Conservation (phyloP, 768 basidiomycete genomes). For the Hericium erinaceus region DNA sequence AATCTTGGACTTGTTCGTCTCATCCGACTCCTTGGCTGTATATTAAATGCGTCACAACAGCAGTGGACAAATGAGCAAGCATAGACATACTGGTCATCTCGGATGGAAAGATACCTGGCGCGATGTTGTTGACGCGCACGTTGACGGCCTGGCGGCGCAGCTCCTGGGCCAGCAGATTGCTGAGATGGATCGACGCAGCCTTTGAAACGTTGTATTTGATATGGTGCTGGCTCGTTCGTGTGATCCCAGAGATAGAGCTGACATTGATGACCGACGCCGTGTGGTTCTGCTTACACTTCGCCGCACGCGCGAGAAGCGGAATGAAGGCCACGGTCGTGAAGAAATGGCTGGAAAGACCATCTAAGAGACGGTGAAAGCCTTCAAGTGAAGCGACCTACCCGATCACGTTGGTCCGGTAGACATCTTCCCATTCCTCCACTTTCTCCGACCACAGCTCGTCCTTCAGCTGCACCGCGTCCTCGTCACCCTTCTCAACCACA, state of each 20-base stretch:
- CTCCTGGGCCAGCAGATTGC: slow-evolving; percentile 27
- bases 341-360: slow-evolving; percentile 22
- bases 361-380: not conserved
- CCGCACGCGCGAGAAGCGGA: slow-evolving; percentile 31
- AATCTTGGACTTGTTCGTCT: slow-evolving; percentile 25
- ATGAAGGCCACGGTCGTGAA: slow-evolving; percentile 37
- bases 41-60: not conserved
- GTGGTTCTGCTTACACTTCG: slow-evolving; percentile 17
- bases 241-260: slow-evolving; percentile 33
- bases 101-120: slow-evolving; percentile 28
- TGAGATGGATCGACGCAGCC: slow-evolving; percentile 28
- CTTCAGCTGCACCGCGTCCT: slow-evolving; percentile 19
- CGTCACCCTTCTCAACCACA: slow-evolving; percentile 20
- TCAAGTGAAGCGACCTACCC: slow-evolving; percentile 9
- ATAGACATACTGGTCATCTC: slow-evolving; percentile 24
- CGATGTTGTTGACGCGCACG: slow-evolving; percentile 28
- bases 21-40: slow-evolving; percentile 20
- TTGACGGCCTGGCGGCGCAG: slow-evolving; percentile 21
- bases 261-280: slow-evolving; percentile 34
- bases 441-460: slow-evolving; percentile 23
- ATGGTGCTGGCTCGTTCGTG: slow-evolving; percentile 30
- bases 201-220: slow-evolving; percentile 38
- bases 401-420: slow-evolving; percentile 26
- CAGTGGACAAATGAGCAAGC: not conserved
- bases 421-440: slow-evolving; percentile 21